phyloP scores from a whole-genome alignment of 2,329 filamentous ascomycete genomes.

The Hypoxylon sp. region DNA sequence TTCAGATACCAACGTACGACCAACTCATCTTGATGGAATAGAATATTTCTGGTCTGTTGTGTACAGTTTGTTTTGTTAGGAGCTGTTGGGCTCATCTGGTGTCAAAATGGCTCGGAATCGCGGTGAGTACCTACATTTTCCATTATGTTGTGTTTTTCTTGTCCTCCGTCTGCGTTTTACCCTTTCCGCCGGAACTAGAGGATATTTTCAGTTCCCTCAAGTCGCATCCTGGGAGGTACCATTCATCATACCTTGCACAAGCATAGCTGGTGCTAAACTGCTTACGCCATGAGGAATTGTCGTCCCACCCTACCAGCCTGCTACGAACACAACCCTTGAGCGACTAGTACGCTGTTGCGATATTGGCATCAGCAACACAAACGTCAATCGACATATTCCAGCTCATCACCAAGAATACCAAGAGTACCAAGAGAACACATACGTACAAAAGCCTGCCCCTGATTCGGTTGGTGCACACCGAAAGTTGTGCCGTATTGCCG shows the following conservation, averaged over 20 bases:
- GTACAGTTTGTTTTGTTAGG: constrained; percentile 25
- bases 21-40: constrained; percentile 42
- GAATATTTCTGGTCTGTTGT: constrained; percentile 18
- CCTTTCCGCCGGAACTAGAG: constrained; percentile 14
- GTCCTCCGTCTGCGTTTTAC: constrained; percentile 28
- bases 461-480: constrained; percentile 36
- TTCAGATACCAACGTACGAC: constrained; percentile 26
- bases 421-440: constrained; percentile 15
- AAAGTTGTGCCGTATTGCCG: constrained; percentile 43
- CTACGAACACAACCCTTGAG: constrained; percentile 23
- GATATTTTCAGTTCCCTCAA: constrained; percentile 19
- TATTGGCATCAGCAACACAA: constrained; percentile 34
- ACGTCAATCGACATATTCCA: constrained; percentile 26
- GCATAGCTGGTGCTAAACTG: constrained; percentile 33
- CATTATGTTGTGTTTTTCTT: constrained; percentile 22
- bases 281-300: constrained; percentile 23
- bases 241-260: constrained; percentile 38
- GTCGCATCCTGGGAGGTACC: constrained; percentile 30
- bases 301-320: constrained; percentile 25
- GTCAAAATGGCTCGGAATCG: constrained; percentile 68
- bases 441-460: constrained; percentile 16
- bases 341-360: constrained; percentile 20
- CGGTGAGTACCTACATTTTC: constrained; percentile 61
- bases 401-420: constrained; percentile 29
- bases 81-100: constrained; percentile 30